Conservation (phyloP, 192 early-diverging fungal genomes). For the Coemansia sp. region DNA sequence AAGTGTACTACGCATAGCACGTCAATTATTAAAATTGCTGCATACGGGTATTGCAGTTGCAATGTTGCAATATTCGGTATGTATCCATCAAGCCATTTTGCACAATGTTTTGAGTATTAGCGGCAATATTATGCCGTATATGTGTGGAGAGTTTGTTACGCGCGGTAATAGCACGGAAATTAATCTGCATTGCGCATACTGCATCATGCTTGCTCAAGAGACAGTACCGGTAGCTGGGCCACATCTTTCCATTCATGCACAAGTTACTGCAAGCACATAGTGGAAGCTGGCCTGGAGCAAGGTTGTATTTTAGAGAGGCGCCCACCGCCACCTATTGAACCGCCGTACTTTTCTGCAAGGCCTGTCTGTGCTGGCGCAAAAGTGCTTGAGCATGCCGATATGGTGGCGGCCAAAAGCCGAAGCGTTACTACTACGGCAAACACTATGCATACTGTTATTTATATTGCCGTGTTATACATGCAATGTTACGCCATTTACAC, state of each 20-base stretch:
- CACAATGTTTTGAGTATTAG: slow-evolving; percentile 1
- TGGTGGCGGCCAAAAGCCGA: neutral
- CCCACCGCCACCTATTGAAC: slow-evolving; percentile 1
- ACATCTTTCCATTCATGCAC: neutral
- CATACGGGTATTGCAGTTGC: neutral
- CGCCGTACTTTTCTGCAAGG: neutral
- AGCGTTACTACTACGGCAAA: neutral
- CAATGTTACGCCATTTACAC: too few relatives aligned
- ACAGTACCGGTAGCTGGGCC: slow-evolving; percentile 3
- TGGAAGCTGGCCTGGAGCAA: neutral
- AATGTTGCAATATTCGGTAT: slow-evolving; percentile 13
- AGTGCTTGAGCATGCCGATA: neutral
- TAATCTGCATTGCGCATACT: neutral
- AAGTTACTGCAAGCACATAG: neutral
- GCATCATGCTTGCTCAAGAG: neutral
- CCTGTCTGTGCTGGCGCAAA: neutral
- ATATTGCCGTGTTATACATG: too few relatives aligned
- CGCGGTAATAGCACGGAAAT: neutral
- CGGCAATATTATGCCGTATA: slow-evolving; percentile 1
- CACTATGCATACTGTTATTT: too few relatives aligned
- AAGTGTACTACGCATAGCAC: neutral
- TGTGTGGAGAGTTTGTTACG: slow-evolving; percentile 11
- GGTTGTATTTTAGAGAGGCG: neutral
- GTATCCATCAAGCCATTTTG: slow-evolving; percentile 27
- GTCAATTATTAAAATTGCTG: neutral